phyloP scores from a whole-genome alignment of 2,329 filamentous ascomycete genomes.

The Aspergillus pseudoviridinutans region DNA sequence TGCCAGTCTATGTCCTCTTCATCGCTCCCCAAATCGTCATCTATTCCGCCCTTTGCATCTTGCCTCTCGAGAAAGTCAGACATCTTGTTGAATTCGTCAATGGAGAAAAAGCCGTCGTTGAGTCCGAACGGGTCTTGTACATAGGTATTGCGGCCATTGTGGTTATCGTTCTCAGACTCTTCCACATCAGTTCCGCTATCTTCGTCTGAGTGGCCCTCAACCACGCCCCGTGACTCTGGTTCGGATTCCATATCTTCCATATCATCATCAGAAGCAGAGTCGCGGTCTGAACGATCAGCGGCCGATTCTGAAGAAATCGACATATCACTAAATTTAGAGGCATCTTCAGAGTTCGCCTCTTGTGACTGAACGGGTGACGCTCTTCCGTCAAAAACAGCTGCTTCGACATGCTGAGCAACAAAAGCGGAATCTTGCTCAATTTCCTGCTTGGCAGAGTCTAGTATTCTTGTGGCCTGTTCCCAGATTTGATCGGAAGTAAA shows the following conservation, averaged over 20 bases:
- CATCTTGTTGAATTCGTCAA: constrained; percentile 95
- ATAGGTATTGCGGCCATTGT: constrained; percentile 49
- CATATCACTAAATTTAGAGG: constrained; percentile 13
- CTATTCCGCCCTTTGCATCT: constrained; percentile 71
- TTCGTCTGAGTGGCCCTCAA: constrained; percentile 4
- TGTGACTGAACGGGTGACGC: not conserved
- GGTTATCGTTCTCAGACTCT: constrained; percentile 26
- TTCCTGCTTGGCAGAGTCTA: constrained; percentile 60
- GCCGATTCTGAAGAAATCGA: constrained; percentile 12
- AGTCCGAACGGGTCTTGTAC: constrained; percentile 74
- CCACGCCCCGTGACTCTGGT: constrained; percentile 6
- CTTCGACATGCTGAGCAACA: constrained; percentile 22
- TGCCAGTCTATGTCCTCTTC: constrained; percentile 85
- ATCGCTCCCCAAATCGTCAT: constrained; percentile 70
- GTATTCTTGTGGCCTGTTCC: constrained; percentile 85
- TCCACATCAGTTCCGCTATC: constrained; percentile 19
- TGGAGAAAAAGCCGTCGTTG: constrained; percentile 97
- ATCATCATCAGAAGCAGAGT: constrained; percentile 6
- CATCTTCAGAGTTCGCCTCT: constrained; percentile 11
- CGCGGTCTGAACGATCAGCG: constrained; percentile 8
- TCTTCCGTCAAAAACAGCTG: constrained; percentile 4
- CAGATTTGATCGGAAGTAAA: constrained; percentile 88
- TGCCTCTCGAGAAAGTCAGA: constrained; percentile 85
- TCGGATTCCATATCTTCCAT: constrained; percentile 7
- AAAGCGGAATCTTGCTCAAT: constrained; percentile 47